These are phyloP conservation scores for Darksidea phi DNA, from an alignment of 495 filamentous ascomycete genomes.

Conservation along the genomic window DNA sequence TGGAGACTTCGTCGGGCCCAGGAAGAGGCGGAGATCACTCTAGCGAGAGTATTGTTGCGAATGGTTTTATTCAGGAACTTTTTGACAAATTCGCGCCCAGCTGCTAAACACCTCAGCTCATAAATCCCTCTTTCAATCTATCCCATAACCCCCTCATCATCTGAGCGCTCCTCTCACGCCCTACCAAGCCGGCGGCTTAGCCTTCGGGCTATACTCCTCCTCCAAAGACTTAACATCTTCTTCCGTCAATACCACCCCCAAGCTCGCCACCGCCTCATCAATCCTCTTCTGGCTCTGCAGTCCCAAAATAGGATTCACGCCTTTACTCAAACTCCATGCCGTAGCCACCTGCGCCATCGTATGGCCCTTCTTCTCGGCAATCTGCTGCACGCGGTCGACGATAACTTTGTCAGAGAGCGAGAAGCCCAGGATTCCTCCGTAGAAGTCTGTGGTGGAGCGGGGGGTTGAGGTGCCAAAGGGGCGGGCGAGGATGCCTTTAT, in stretches of 20 bases:
- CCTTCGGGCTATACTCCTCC: constrained; percentile 41
- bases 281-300: constrained; percentile 39
- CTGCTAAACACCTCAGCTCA: no score
- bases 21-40: no score
- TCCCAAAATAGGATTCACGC: constrained; percentile 41
- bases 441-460: constrained; percentile 22
- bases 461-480: constrained; percentile 24
- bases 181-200: constrained; percentile 11
- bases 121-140: no score
- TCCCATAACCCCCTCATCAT: no score
- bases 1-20: no score
- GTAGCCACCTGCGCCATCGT: constrained; percentile 39
- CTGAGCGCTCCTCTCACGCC: background rate
- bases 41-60: no score
- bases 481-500: constrained; percentile 33
- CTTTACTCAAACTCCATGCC: constrained; percentile 38
- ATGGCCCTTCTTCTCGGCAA: constrained; percentile 33
- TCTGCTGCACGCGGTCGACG: constrained; percentile 33
- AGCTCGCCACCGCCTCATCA: constrained; percentile 39
- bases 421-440: background rate
- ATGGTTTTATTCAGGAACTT: no score
- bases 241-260: constrained; percentile 34
- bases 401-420: constrained; percentile 30
- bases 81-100: no score
- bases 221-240: constrained; percentile 41